Conservation (phyloP, 139 green algal genomes). For the Monoraphidium neglectum region DNA sequence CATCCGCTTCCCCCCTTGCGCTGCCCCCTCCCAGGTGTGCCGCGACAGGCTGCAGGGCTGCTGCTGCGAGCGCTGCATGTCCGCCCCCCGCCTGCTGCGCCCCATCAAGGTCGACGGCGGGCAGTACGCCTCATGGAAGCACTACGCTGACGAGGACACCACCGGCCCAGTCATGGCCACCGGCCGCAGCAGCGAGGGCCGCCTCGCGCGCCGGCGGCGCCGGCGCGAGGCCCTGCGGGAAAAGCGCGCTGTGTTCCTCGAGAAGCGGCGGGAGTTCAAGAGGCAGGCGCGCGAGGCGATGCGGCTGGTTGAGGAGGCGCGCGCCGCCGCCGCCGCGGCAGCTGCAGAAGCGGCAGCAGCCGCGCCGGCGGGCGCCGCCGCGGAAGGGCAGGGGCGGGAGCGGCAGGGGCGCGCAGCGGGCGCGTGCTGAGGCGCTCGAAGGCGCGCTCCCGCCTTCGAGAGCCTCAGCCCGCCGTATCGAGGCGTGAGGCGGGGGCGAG, state of each 20-base stretch:
- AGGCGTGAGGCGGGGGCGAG: too few species aligned
- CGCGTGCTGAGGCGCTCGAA: too few species aligned
- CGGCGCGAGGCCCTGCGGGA: slow-evolving; percentile 31
- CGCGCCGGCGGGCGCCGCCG: neutral
- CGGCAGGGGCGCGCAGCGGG: too few species aligned
- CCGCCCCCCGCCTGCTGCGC: slow-evolving; percentile 77
- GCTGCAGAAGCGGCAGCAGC: slow-evolving; percentile 6
- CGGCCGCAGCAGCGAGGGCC: slow-evolving; percentile 31
- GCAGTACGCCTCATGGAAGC: slow-evolving; percentile 52
- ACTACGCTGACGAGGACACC: slow-evolving; percentile 29
- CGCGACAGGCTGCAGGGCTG: slow-evolving; percentile 54
- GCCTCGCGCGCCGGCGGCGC: slow-evolving; percentile 35
- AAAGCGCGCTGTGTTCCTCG: slow-evolving; percentile 22
- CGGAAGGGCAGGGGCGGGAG: too few species aligned
- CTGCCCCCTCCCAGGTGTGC: too few species aligned
- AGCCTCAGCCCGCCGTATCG: too few species aligned
- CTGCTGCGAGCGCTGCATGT: slow-evolving; percentile 80
- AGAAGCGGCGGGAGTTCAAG: slow-evolving; percentile 29
- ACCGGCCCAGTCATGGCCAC: neutral
- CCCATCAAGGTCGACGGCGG: slow-evolving; percentile 61
- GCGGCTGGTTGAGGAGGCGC: slow-evolving; percentile 9
- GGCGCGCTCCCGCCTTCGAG: too few species aligned
- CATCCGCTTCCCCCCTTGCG: too few species aligned
- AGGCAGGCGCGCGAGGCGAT: slow-evolving; percentile 20
- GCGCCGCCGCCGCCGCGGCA: neutral